Conservation (phyloP, 257 asterid species). For the Rhazya stricta region DNA sequence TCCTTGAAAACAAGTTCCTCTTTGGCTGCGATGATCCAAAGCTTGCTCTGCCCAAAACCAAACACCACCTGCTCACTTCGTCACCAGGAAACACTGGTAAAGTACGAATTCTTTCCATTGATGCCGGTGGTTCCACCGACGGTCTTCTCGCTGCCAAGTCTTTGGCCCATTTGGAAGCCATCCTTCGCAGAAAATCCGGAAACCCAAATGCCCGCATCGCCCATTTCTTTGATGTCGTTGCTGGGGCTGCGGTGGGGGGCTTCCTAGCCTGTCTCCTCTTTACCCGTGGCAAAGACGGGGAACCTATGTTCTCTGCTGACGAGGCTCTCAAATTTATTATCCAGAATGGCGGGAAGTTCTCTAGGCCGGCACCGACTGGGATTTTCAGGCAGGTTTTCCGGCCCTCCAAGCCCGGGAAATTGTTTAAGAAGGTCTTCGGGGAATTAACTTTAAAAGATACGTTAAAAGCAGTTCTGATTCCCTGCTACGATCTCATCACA, state of each 20-base stretch:
- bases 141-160: slow-evolving; percentile 63
- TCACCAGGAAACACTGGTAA: slow-evolving; percentile 29
- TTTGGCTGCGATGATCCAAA: slow-evolving; percentile 41
- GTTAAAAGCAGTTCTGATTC: slow-evolving; percentile 61
- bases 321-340: slow-evolving; percentile 42
- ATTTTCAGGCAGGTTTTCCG: slow-evolving; percentile 24
- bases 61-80: background rate
- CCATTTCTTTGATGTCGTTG: slow-evolving; percentile 69
- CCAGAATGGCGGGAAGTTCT: slow-evolving; percentile 27
- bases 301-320: slow-evolving; percentile 50
- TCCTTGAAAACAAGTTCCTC: slow-evolving; percentile 81
- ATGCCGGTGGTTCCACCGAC: slow-evolving; percentile 58
- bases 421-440: slow-evolving; percentile 39
- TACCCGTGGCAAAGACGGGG: slow-evolving; percentile 44
- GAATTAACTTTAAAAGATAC: slow-evolving; percentile 57
- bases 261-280: slow-evolving; percentile 59
- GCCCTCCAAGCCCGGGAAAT: slow-evolving; percentile 33
- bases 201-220: slow-evolving; percentile 47
- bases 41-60: background rate
- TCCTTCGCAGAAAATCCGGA: slow-evolving; percentile 46
- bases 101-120: slow-evolving; percentile 68
- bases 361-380: slow-evolving; percentile 10
- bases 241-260: slow-evolving; percentile 76
- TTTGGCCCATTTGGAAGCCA: slow-evolving; percentile 43
- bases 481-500: slow-evolving; percentile 78